Base-by-base conservation (phyloP, 75 land plant genomes). In the Picea sitchensis region DNA sequence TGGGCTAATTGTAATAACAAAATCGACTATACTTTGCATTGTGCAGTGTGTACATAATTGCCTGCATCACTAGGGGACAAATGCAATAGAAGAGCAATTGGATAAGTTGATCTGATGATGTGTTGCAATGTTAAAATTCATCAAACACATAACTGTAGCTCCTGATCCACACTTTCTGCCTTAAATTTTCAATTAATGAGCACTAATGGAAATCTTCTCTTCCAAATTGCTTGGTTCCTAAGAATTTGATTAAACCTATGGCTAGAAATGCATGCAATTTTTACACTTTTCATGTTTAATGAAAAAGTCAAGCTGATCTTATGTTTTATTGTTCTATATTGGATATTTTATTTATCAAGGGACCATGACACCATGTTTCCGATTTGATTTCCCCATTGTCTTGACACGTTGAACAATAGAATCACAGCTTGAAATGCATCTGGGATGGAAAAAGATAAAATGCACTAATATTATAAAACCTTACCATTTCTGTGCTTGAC, bases 401-500 rank as follows among this genome's bases (percentile, higher is more conserved):
- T 71, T 18, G 23, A 18, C 26, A 44, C 44, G 47, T 44, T 44
- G 54, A 71, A 44, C 5, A 20, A 20, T n/a, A 21, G 23, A 71
- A 38, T 67, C 5, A 34, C 34, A 15, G 17, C 17, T 23, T 67
- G 14, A 23, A 64, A 64, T 26, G 13, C 67, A 7, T 47, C 54
- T 47, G 11, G 54, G 8, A 47, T 47, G 54, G 11, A 47, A 44
- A 69, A 69, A 38, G 23, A 11, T 44, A 38, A 41, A 44, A 71
- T 71, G 73, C 13, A 41, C 9, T 47, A 47, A 5, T 21, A 57
- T 75, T 47, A 15, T 75, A 76, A 60, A 36, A 68, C 68, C 88
- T 76, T 78, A 94, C 99, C 99, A 96, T 75, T 96, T 96, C 63
- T 96, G 99, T 34, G 98, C 98, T 88, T 96, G 98, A 74, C 99